A percentile compares a stretch with the other conserved stretches of the same genome.
These are phyloP conservation scores for Xylaria castorea DNA, from an alignment of 495 filamentous ascomycete genomes.

Conservation along the genomic window DNA sequence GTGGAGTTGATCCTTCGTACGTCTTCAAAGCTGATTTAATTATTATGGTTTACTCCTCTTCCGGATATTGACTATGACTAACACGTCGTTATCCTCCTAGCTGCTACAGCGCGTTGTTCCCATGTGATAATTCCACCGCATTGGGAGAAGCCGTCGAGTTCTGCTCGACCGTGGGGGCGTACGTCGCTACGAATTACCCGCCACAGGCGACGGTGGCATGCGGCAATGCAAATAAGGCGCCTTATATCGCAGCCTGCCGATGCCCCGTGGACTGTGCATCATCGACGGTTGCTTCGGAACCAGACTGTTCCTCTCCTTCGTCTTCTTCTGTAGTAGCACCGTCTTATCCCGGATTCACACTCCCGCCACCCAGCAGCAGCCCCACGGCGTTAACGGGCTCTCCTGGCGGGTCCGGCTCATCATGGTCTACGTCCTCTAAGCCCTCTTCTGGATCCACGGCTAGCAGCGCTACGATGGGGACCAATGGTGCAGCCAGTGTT, in stretches of 20 bases:
- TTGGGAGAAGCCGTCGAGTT: slow-evolving; percentile 33
- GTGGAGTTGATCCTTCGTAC: slow-evolving; percentile 16
- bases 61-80: background rate
- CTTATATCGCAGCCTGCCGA: slow-evolving; percentile 38
- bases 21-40: background rate
- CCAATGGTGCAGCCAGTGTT: background rate
- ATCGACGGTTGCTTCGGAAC: background rate
- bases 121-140: slow-evolving; percentile 32
- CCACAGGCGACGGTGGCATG: slow-evolving; percentile 37
- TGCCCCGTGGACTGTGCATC: slow-evolving; percentile 36
- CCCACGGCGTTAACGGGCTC: background rate
- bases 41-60: background rate
- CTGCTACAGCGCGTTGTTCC: slow-evolving; percentile 40
- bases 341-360: slow-evolving; percentile 17
- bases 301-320: slow-evolving; percentile 6
- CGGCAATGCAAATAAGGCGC: slow-evolving; percentile 32
- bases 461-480: background rate
- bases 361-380: background rate
- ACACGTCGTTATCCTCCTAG: slow-evolving; percentile 16
- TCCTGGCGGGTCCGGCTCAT: background rate
- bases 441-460: background rate
- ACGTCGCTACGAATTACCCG: slow-evolving; percentile 39
- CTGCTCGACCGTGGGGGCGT: slow-evolving; percentile 37
- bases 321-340: background rate
- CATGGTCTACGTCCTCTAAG: background rate